phyloP scores from a whole-genome alignment of 768 basidiomycete species.

The Strobilomyces dryophilus region DNA sequence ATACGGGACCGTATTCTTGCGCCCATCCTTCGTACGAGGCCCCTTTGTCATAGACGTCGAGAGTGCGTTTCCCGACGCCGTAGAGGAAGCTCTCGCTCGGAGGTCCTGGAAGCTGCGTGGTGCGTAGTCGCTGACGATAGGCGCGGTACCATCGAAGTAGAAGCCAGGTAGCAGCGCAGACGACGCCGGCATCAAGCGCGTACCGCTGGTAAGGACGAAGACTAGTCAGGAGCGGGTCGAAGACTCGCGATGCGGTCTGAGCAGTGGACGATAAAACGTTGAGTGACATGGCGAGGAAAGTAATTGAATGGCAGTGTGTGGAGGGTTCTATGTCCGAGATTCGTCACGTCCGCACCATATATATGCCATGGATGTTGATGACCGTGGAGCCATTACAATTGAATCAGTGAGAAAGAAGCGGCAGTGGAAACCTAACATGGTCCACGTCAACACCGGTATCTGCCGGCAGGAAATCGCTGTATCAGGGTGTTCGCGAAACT shows the following conservation, averaged over 20 bases:
- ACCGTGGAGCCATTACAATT: no score
- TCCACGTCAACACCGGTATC: no score
- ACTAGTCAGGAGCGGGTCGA: not conserved
- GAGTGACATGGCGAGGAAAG: not conserved
- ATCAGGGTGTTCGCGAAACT: no score
- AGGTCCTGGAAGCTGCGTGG: slow-evolving; percentile 17
- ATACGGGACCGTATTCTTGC: slow-evolving; percentile 15
- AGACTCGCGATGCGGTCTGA: not conserved
- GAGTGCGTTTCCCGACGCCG: slow-evolving; percentile 8
- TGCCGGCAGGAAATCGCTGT: no score
- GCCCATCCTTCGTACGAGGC: slow-evolving; percentile 22
- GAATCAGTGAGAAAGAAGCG: no score
- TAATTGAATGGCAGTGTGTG: no score
- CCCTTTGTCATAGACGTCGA: not conserved
- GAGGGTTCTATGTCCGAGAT: no score
- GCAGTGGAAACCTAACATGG: no score
- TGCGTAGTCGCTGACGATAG: not conserved
- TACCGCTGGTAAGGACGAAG: not conserved
- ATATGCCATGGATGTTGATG: no score
- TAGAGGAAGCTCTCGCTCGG: slow-evolving; percentile 14
- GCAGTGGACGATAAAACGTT: not conserved
- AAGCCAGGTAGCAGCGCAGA: not conserved
- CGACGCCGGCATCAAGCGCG: not conserved
- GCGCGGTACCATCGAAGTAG: slow-evolving; percentile 5
- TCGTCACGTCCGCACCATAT: no score